Evolutionary conservation across 2,329 filamentous ascomycete species (phyloP).

Genomic region (Macroventuria anomochaeta): DNA sequence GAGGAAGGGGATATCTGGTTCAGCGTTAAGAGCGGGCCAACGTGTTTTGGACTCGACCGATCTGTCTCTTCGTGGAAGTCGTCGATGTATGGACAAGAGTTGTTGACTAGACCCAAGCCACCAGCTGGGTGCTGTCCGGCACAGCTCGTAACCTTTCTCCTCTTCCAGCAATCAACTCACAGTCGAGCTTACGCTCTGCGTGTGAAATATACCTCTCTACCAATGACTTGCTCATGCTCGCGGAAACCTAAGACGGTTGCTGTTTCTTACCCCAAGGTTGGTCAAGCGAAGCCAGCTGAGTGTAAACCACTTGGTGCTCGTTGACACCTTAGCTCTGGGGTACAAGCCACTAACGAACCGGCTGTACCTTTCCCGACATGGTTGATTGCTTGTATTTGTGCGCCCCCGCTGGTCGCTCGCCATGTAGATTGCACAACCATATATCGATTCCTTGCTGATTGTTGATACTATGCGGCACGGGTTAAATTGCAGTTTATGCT

Average conservation of each 20-base stretch:
- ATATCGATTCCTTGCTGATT: conserved; percentile 2
- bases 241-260: background rate
- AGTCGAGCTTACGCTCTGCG: background rate
- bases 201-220: background rate
- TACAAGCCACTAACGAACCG: conserved; percentile 24
- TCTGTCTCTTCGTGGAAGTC: conserved; percentile 7
- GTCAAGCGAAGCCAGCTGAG: background rate
- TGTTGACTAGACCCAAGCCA: conserved; percentile 16
- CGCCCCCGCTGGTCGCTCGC: conserved; percentile 1
- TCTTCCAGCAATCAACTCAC: background rate
- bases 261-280: background rate
- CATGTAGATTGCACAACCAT: conserved; percentile 4
- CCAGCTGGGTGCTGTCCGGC: conserved; percentile 16
- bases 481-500: conserved; percentile 15
- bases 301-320: conserved; percentile 14
- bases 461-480: background rate
- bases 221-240: background rate
- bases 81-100: conserved; percentile 8
- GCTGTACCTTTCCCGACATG: conserved; percentile 24
- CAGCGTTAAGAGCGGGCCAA: conserved; percentile 29
- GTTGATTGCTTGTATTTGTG: conserved; percentile 32
- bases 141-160: conserved; percentile 9
- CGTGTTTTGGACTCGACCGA: conserved; percentile 22
- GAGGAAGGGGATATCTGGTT: conserved; percentile 20
- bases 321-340: conserved; percentile 21